A percentile compares a stretch with the other conserved stretches of the same genome.
Evolutionary conservation across 768 basidiomycete genomes (phyloP).

Genomic region (Coprinellus micaceus): DNA sequence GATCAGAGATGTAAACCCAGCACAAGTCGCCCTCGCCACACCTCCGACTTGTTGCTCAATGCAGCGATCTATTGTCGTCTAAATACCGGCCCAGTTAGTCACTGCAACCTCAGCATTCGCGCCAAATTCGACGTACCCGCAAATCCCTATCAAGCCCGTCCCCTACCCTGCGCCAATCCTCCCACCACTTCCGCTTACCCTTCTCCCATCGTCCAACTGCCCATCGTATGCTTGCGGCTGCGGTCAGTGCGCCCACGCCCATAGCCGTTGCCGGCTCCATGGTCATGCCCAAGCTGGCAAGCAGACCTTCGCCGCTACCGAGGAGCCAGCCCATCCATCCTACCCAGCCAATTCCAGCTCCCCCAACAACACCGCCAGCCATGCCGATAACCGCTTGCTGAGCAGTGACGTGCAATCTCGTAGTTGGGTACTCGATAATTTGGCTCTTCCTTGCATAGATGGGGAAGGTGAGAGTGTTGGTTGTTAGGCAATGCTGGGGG

Average conservation of each 20-base stretch:
- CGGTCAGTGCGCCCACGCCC: constrained; percentile 54
- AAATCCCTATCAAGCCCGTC: constrained; percentile 64
- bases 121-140: constrained; percentile 36
- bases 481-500: constrained; percentile 42
- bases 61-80: constrained; percentile 46
- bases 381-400: constrained; percentile 54
- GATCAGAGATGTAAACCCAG: constrained; percentile 39
- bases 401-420: constrained; percentile 58
- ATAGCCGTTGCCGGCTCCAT: constrained; percentile 56
- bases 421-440: constrained; percentile 52
- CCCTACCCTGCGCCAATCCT: constrained; percentile 60
- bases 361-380: constrained; percentile 43
- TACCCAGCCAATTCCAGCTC: constrained; percentile 55
- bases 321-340: constrained; percentile 53
- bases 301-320: constrained; percentile 36
- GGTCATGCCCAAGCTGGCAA: constrained; percentile 36
- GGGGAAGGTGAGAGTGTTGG: constrained; percentile 47
- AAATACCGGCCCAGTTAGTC: constrained; percentile 5
- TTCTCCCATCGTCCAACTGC: constrained; percentile 65
- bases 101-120: not conserved
- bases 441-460: constrained; percentile 50
- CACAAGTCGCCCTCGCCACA: constrained; percentile 48
- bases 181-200: constrained; percentile 63
- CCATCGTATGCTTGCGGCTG: constrained; percentile 53
- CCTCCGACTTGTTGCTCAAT: constrained; percentile 51